Percentiles rank a stretch among this genome's conserved stretches.
Conservation (phyloP, 2,329 filamentous ascomycete species). For the Colletotrichum lentis region DNA sequence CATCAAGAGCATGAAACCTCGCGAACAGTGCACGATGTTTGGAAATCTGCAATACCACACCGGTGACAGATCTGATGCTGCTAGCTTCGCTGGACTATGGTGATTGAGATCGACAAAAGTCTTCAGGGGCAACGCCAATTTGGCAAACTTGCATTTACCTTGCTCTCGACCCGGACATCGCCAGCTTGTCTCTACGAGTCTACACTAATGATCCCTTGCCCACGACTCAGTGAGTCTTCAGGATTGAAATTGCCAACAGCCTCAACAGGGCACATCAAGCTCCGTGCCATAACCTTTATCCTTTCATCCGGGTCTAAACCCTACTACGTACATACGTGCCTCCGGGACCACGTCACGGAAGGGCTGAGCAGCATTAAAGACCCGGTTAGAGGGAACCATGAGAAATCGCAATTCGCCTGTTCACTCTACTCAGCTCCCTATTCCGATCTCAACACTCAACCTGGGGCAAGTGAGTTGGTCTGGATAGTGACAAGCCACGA, state of each 20-base stretch:
- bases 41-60: conserved; percentile 32
- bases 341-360: neutral
- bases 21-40: conserved; percentile 20
- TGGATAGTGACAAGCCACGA: neutral
- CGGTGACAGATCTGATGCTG: neutral
- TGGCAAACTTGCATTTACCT: neutral
- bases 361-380: neutral
- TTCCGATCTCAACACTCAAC: neutral
- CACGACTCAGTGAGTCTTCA: conserved; percentile 1
- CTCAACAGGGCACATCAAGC: conserved; percentile 2
- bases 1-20: conserved; percentile 28
- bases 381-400: neutral
- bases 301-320: conserved; percentile 25
- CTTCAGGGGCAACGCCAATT: conserved; percentile 1
- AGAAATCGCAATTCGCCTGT: neutral
- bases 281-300: conserved; percentile 21
- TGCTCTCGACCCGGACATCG: neutral
- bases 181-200: neutral
- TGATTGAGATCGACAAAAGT: conserved; percentile 15
- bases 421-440: neutral
- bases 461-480: neutral
- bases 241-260: neutral
- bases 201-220: conserved; percentile 5
- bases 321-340: conserved; percentile 1
- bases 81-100: neutral